Evolutionary conservation across 1,284 basidiomycete genomes (phyloP), one percentile per base, ranked within the genome.

Genomic region (Pholiota adiposa): DNA sequence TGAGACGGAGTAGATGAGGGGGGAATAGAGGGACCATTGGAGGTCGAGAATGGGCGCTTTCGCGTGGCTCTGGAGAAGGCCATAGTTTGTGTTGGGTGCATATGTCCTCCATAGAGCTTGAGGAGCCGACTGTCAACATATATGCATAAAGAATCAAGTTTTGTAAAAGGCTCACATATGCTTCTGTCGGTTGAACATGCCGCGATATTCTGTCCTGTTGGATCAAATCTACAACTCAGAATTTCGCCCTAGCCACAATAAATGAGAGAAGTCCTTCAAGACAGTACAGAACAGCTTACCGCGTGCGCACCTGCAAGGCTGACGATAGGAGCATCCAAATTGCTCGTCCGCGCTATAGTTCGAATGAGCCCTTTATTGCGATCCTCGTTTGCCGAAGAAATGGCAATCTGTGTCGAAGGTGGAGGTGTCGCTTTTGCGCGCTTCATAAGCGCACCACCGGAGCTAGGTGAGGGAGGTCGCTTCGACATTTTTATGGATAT

Each of bases 11-110:
- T 96, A 89, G 40, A 97, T 77, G 18, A 82, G 76, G 3, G 88
- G 82, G 0, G 88, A 87, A 69, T 76, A 83, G 44, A 92, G 82
- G 0, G 92, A 92, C 90, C 90, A 93, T 65, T 92, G 90, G 0
- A 93, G 79, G 77, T 93, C 91, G 44, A 89, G 80, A 38, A 93
- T 87, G 56, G 92, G 88, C 4, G 90, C 88, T 76, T 93, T 93
- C 70, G 90, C 86, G 56, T 90, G 79, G 64, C 79, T 86, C n/a
- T 84, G 80, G 40, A 93, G 77, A 0, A 91, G 82, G n/a, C 83
- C 91, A 62, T 92, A 93, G 77, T 93, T 93, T 5, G 84, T 89
- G 64, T 93, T 92, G 16, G 92, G 90, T 8, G 90, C 74, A 61
- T 93, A 93, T 8, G 92, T 93, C 61, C 86, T 77, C 92, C 91